Evolutionary conservation across 2,329 filamentous ascomycete species (phyloP), one percentile per base, ranked within the genome.

Genomic region (Ilyonectria sp.): DNA sequence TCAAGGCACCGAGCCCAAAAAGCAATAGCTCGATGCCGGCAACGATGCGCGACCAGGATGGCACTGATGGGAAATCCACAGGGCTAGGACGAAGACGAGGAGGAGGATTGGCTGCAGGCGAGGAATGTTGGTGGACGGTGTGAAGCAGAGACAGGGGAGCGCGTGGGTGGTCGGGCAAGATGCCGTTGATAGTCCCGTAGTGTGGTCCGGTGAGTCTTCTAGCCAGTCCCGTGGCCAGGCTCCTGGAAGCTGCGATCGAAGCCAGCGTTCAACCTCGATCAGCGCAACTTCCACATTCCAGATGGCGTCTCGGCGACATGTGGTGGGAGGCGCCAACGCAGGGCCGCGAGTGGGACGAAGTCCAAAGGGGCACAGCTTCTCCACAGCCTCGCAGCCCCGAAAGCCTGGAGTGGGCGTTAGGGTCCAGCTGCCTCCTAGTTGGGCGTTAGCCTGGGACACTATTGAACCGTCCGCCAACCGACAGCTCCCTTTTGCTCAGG

Each of bases 401-500:
- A 52, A 43, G 61, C 47, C 15, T 58, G 52, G 23, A 61, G 44
- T 29, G 19, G 35, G 50, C 62, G 56, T 60, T 58, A 35, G 46
- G 43, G 44, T 52, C 63, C 35, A 53, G 21, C 21, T 31, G 35
- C 17, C 37, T 11, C 46, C 46, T 46, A 43, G 50, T 50, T 44
- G 56, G 35, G 43, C 23, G 31, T 35, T 75, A 75, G 73, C 63
- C 68, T 46, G 60, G 69, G 69, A 67, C 29, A 74, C 72, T 74
- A 74, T 74, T 68, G 72, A 15, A 60, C 65, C 26, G 15, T 23
- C 47, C 15, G 29, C 47, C 47, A 8, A 50, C 47, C 49, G 50
- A 35, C 31, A 23, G 31, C 29, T 31, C 35, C 50, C 9, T 23
- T 53, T 53, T 23, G 71, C n/a, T 26, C 33, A 29, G 52, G 44